Evolutionary conservation across 352 stramenopile genomes (phyloP).

Genomic region (Chrysophaeum taylorii): DNA sequence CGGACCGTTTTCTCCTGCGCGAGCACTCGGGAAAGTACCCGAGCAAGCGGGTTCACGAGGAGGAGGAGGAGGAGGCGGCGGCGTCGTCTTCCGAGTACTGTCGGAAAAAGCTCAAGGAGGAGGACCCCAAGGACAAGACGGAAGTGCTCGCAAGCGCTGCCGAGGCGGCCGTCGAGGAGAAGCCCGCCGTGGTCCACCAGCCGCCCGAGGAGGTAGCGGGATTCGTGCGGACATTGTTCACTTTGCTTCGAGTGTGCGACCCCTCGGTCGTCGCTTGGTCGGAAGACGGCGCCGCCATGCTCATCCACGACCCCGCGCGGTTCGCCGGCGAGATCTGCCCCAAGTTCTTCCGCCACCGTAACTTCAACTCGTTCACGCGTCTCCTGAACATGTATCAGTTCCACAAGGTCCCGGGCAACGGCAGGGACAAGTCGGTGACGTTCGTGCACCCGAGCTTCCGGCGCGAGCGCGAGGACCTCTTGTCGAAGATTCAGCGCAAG

Average conservation of each 20-base stretch:
- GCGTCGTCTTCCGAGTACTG: too few species aligned
- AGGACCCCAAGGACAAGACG: too few species aligned
- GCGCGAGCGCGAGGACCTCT: background rate
- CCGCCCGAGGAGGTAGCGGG: background rate
- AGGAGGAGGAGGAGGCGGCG: too few species aligned
- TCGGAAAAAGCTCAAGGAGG: too few species aligned
- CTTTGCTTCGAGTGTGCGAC: constrained; percentile 5
- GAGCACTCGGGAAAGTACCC: too few species aligned
- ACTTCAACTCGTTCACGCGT: constrained; percentile 67
- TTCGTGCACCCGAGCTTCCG: background rate
- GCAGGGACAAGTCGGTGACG: background rate
- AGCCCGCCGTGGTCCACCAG: too few species aligned
- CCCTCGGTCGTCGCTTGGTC: constrained; percentile 39
- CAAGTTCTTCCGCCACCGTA: constrained; percentile 68
- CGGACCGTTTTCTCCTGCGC: too few species aligned
- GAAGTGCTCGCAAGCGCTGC: too few species aligned
- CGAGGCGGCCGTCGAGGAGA: too few species aligned
- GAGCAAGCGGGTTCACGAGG: too few species aligned
- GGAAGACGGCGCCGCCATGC: constrained; percentile 48
- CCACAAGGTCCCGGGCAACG: constrained; percentile 42
- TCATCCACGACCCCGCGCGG: constrained; percentile 53
- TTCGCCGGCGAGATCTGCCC: constrained; percentile 62
- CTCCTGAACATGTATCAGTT: constrained; percentile 71
- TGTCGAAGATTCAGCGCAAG: background rate
- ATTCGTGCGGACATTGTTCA: constrained; percentile 7